These are phyloP conservation scores for Cocos nucifera DNA, from an alignment of 176 grass and related monocot genomes.

Conservation along the genomic window DNA sequence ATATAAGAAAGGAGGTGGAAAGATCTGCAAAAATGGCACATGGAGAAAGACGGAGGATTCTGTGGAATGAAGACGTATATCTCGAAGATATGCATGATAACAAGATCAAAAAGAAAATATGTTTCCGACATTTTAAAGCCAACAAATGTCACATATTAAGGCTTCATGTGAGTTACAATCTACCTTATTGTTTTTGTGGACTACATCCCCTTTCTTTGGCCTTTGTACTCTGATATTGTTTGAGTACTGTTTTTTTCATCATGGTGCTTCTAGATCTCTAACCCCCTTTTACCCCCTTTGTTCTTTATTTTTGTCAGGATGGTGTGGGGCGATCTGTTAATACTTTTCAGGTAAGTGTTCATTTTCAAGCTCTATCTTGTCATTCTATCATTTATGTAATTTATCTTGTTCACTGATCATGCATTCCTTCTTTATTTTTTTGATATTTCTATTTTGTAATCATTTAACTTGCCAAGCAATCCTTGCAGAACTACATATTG, in stretches of 20 bases:
- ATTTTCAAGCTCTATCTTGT: neutral
- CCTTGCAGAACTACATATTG: too few relatives aligned
- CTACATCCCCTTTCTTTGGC: neutral
- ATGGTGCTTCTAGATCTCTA: too few relatives aligned
- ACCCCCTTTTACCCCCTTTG: neutral
- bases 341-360: neutral
- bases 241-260: too few relatives aligned
- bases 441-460: too few relatives aligned
- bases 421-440: too few relatives aligned
- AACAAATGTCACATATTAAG: slow-evolving; percentile 26
- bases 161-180: slow-evolving; percentile 18
- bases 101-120: slow-evolving; percentile 13
- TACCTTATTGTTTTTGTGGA: neutral
- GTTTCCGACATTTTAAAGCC: slow-evolving; percentile 4
- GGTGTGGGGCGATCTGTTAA: neutral
- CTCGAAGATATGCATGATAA: slow-evolving; percentile 21
- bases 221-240: too few relatives aligned
- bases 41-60: neutral
- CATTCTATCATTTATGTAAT: neutral
- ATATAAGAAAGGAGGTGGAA: slow-evolving; percentile 15
- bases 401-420: too few relatives aligned
- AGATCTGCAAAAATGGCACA: neutral
- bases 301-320: neutral
- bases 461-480: too few relatives aligned
- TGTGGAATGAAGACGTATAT: slow-evolving; percentile 17